Conservation (phyloP, 2,329 filamentous ascomycete genomes). For the Aspergillus fischeri region DNA sequence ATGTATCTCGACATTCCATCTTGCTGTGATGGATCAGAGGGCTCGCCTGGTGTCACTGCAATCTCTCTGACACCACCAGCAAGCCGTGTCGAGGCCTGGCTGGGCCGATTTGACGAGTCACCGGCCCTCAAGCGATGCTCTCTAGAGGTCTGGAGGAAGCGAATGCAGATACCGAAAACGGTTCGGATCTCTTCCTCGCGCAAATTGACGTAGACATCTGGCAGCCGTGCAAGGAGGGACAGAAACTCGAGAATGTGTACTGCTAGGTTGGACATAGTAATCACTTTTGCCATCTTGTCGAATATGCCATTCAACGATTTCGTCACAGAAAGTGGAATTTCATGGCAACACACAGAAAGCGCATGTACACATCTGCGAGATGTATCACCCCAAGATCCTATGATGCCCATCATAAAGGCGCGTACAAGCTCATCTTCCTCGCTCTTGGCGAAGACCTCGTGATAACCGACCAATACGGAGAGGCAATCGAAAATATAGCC, state of each 20-base stretch:
- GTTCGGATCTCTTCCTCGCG: conserved; percentile 88
- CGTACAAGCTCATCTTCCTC: conserved; percentile 88
- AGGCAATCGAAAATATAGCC: conserved; percentile 84
- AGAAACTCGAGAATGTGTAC: conserved; percentile 95
- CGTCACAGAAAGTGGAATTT: conserved; percentile 80
- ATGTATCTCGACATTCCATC: conserved; percentile 91
- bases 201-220: conserved; percentile 81
- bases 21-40: conserved; percentile 42
- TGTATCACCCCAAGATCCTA: conserved; percentile 78
- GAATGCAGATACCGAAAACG: conserved; percentile 91
- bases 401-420: conserved; percentile 73
- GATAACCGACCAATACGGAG: conserved; percentile 86
- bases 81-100: conserved; percentile 36
- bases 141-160: conserved; percentile 84
- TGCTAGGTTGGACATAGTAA: conserved; percentile 86
- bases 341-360: conserved; percentile 89
- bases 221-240: conserved; percentile 79
- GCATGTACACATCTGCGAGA: conserved; percentile 94
- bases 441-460: conserved; percentile 73
- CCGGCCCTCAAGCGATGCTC: conserved; percentile 47
- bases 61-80: conserved; percentile 44
- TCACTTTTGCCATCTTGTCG: conserved; percentile 91
- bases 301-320: conserved; percentile 82
- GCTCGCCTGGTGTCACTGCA: conserved; percentile 24
- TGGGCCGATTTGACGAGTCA: conserved; percentile 31